Evolutionary conservation across 1,284 basidiomycete genomes (phyloP), one percentile per base, ranked within the genome.

Genomic region (Crepidotus sp.): DNA sequence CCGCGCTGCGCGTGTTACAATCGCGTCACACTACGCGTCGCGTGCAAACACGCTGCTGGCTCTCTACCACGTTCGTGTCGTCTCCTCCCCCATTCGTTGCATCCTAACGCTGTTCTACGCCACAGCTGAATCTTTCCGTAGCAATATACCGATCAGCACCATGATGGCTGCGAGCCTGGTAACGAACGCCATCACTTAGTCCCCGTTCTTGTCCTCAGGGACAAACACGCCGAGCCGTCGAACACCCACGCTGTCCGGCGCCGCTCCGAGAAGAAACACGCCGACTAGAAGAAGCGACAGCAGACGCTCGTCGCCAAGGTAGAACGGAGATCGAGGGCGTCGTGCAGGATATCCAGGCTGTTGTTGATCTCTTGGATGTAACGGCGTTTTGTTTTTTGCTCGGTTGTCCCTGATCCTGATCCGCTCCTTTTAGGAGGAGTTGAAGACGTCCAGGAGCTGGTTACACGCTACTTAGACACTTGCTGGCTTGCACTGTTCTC

Each of bases 341-440:
- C 26, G 54, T 69, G 42, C 53, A 63, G 43, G 76, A 77, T 42
- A 57, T 79, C 29, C 61, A 61, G 42, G 66, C 64, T 6, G 51
- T 70, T 18, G 52, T 76, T 38, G 62, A 58, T 13, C 50, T 73
- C 26, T 59, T 64, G 10, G 60, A 67, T 36, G 76, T 77, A 55
- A 15, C 56, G 64, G 59, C 39, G 13, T 6, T n/a, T 9, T 9
- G 26, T 22, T 19, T 14, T n/a, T 40, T 17, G 6, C 13, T 35
- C 15, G n/a, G n/a, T 40, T 17, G 11, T 13, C 30, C 22, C 42
- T 44, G 26, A 42, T 26, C 2, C 18, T 34, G 13, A 8, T 35
- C 2, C 15, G 27, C 33, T 45, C 15, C 14, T 40, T 31, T 5
- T 21, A 51, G 50, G 43, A 29, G 10, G 22, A n/a, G 5, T 19